Conservation (phyloP, 495 filamentous ascomycete genomes). For the Penicillium lividum region DNA sequence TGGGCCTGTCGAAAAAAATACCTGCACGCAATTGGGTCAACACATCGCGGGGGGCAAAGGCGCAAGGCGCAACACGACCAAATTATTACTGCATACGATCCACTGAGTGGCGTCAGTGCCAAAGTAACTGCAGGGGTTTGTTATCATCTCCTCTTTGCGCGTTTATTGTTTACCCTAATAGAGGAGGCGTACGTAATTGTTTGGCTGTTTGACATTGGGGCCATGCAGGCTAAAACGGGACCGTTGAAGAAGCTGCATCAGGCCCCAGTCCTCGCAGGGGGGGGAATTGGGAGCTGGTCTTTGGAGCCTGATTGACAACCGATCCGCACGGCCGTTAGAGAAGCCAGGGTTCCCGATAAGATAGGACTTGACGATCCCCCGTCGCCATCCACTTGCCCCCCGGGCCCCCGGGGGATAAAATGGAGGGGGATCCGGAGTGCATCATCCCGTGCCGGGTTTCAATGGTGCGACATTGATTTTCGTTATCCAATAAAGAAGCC, state of each 20-base stretch:
- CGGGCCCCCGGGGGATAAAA: neutral
- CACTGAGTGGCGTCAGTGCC: conserved; percentile 3
- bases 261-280: neutral
- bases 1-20: neutral
- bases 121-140: neutral
- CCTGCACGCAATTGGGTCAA: neutral
- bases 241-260: conserved; percentile 17
- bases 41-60: neutral
- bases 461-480: neutral
- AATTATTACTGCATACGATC: neutral
- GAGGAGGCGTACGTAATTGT: neutral
- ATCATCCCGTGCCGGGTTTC: neutral
- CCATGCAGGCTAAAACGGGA: conserved; percentile 16
- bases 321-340: conserved; percentile 5
- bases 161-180: neutral
- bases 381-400: conserved; percentile 5
- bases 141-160: neutral
- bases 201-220: conserved; percentile 16
- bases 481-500: neutral
- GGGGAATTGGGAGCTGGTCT: neutral
- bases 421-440: neutral
- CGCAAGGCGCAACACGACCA: neutral
- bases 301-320: conserved; percentile 15
- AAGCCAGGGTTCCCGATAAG: neutral
- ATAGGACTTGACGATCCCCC: conserved; percentile 2